Percentiles rank a stretch among this genome's conserved stretches.
Evolutionary conservation across 1,139 yeast species (phyloP).

Genomic region (Taphrina confusa): DNA sequence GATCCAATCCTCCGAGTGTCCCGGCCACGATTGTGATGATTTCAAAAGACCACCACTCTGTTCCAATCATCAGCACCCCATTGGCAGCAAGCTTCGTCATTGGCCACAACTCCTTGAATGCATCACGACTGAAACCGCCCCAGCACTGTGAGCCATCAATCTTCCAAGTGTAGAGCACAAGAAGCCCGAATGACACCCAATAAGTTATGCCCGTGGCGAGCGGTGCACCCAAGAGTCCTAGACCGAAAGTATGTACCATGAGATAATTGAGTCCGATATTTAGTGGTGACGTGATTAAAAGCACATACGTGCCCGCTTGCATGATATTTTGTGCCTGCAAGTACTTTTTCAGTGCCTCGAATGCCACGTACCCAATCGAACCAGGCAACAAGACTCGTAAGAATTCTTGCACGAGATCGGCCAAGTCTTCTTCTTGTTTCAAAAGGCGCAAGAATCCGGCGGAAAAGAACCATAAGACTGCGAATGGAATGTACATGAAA

Average conservation of each 20-base stretch:
- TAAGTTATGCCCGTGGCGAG: constrained; percentile 62
- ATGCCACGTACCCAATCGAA: constrained; percentile 80
- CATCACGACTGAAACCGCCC: constrained; percentile 59
- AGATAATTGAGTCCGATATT: constrained; percentile 70
- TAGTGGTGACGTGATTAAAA: constrained; percentile 75
- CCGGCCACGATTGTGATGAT: constrained; percentile 70
- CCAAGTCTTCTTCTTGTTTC: constrained; percentile 57
- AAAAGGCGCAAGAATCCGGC: constrained; percentile 38
- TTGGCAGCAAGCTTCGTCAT: constrained; percentile 65
- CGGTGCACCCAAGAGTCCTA: constrained; percentile 71
- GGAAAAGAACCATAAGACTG: constrained; percentile 55
- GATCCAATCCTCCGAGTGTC: constrained; percentile 73
- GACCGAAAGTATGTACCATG: constrained; percentile 62
- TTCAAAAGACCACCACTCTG: constrained; percentile 85
- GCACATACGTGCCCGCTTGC: constrained; percentile 81
- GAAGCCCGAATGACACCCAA: constrained; percentile 61
- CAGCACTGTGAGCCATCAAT: constrained; percentile 71
- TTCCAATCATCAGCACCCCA: constrained; percentile 80
- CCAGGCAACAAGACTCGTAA: constrained; percentile 68
- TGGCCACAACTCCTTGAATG: constrained; percentile 53
- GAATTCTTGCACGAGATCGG: constrained; percentile 63
- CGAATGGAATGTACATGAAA: constrained; percentile 51
- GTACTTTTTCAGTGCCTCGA: constrained; percentile 79
- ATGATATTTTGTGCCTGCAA: constrained; percentile 90
- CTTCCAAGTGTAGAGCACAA: constrained; percentile 56